Percentiles rank a stretch among this genome's conserved stretches.
Evolutionary conservation across 78 protist genomes (phyloP).

Genomic region (Isochrysis galbana): DNA sequence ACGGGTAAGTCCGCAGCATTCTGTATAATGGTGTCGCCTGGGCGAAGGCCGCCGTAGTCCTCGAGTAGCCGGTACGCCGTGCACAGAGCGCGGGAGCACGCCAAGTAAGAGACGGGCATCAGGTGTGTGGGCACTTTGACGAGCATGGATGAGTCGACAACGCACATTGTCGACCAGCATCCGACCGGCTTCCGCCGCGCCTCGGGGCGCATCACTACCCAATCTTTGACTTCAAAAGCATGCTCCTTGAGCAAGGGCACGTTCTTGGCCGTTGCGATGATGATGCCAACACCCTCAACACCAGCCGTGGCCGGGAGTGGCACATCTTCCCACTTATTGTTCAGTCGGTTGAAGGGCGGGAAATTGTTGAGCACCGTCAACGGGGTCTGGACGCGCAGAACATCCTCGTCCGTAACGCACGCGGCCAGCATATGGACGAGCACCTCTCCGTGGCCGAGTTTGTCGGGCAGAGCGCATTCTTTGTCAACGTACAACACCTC

Average conservation of each 20-base stretch:
- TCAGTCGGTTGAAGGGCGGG: conserved; percentile 20
- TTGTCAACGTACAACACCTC: conserved; percentile 7
- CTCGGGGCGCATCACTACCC: neutral
- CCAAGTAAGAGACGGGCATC: neutral
- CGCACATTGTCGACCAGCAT: neutral
- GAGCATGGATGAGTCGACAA: neutral
- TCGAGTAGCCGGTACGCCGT: conserved; percentile 25
- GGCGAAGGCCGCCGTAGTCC: conserved; percentile 1
- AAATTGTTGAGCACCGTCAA: neutral
- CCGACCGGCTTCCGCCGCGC: neutral
- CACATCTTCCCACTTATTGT: conserved; percentile 5
- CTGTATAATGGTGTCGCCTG: conserved; percentile 15
- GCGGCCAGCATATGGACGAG: conserved; percentile 14
- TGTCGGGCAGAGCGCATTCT: neutral
- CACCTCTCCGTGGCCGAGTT: neutral
- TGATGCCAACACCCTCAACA: conserved; percentile 12
- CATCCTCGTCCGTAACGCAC: conserved; percentile 21
- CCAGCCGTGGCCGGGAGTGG: neutral
- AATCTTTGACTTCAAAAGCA: neutral
- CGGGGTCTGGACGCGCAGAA: conserved; percentile 9
- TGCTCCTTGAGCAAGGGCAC: neutral
- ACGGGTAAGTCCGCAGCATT: neutral
- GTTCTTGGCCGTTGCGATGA: conserved; percentile 11
- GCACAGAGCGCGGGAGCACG: conserved; percentile 24
- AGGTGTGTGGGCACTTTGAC: neutral